Percentiles rank a stretch among this genome's conserved stretches.
Conservation (phyloP, 2,329 filamentous ascomycete species). For the Botrytis pseudocinerea region DNA sequence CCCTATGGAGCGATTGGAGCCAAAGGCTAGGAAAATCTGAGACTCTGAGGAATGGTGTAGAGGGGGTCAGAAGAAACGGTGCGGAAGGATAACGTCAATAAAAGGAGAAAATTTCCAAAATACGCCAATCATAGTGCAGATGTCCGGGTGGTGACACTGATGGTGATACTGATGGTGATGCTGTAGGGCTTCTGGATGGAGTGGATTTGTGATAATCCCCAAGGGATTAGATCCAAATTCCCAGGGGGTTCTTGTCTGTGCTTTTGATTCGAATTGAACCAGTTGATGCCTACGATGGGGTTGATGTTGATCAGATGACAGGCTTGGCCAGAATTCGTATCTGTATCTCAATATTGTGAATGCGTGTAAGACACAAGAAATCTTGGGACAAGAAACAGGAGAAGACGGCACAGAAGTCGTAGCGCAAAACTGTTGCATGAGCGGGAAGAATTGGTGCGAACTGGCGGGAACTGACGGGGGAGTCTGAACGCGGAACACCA, state of each 20-base stretch:
- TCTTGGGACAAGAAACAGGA: not conserved
- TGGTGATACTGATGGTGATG: not conserved
- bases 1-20: not conserved
- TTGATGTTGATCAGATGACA: not conserved
- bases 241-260: not conserved
- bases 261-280: not conserved
- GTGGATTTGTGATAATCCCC: conserved; percentile 3
- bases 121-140: not conserved
- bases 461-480: not conserved
- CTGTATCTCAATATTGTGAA: not conserved
- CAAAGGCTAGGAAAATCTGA: not conserved
- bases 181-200: not conserved
- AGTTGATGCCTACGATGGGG: not conserved
- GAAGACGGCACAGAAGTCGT: not conserved
- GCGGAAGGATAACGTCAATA: conserved; percentile 3
- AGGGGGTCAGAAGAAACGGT: not conserved
- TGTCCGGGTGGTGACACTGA: not conserved
- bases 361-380: not conserved
- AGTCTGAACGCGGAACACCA: not conserved
- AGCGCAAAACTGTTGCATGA: not conserved
- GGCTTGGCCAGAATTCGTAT: not conserved
- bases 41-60: not conserved
- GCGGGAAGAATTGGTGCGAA: not conserved
- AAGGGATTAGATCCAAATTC: not conserved
- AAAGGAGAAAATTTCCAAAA: not conserved